Evolutionary conservation across 1,284 basidiomycete species (phyloP), one percentile per base, ranked within the genome.

Genomic region (Cutaneotrichosporon mucoides): DNA sequence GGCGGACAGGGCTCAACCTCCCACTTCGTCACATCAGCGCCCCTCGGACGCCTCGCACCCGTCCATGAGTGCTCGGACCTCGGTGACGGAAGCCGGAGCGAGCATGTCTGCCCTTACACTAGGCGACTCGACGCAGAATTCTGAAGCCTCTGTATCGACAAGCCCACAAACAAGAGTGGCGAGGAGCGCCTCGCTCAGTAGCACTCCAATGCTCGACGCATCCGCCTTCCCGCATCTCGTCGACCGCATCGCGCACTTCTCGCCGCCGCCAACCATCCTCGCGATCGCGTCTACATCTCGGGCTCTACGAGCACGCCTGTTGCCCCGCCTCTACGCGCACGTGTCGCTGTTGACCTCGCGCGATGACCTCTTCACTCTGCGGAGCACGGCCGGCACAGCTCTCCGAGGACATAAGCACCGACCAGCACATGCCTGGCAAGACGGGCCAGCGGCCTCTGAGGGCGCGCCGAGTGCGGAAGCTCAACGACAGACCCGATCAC

Each of bases 181-280:
- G 24, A 24, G 24, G 24, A 24, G 24, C 24, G 24, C 24, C 24
- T 24, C 24, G 24, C 24, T 24, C 24, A 24, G 2, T 3, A 24
- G 9, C 10, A 56, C 37, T 8, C 35, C 35, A 8, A 9, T 13
- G 10, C 43, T 61, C 46, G 60, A 57, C 43, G 41, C 43, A 42
- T 13, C 42, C 6, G 56, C 47, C n/a, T 61, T 55, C 43, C 55
- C 60, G 11, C 55, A 61, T 38, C 24, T 61, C 33, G n/a, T 61
- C 11, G 60, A 57, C 44, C 33, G 15, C 16, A 50, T 61, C 46
- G 46, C 46, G 4, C 34, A 48, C 46, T 48, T 48, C 7, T 24
- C 46, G 13, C 46, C 46, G 3, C 46, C 46, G 2, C 46, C 46
- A 1, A 48, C 46, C 12, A 48, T 48, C 46, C 34, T 48, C 34